Conservation (phyloP, 2,329 filamentous ascomycete species). For the Ophiostoma pallidulum region DNA sequence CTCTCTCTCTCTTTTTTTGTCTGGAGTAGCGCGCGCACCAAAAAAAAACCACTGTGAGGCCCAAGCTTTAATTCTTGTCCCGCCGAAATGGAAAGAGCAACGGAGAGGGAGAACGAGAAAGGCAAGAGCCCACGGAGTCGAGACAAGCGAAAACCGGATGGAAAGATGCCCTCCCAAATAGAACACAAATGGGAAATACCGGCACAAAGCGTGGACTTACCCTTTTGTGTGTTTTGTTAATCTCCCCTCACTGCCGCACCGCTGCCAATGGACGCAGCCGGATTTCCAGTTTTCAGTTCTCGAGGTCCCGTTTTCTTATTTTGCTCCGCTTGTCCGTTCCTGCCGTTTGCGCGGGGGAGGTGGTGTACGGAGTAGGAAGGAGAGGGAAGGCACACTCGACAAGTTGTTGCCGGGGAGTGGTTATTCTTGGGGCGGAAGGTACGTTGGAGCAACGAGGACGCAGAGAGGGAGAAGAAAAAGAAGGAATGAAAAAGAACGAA, state of each 20-base stretch:
- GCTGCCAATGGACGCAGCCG: too few relatives aligned
- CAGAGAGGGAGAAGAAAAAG: too few relatives aligned
- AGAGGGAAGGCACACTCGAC: background rate
- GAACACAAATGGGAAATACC: background rate
- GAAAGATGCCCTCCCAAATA: background rate
- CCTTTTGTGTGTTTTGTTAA: background rate
- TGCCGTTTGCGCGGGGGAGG: conserved; percentile 6
- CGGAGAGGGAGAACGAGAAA: background rate
- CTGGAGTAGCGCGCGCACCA: too few relatives aligned
- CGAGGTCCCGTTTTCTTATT: background rate
- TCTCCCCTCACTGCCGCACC: background rate
- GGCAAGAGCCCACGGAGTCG: too few relatives aligned
- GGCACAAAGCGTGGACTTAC: too few relatives aligned
- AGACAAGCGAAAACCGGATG: background rate
- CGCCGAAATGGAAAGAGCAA: background rate
- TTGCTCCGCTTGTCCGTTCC: conserved; percentile 11
- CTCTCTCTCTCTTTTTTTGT: too few relatives aligned
- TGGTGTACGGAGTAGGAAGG: background rate
- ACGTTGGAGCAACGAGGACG: too few relatives aligned
- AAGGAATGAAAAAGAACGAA: background rate
- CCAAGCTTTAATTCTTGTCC: too few relatives aligned
- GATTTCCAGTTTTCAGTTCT: background rate
- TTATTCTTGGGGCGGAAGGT: too few relatives aligned
- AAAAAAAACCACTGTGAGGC: too few relatives aligned
- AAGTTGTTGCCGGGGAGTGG: background rate